Conservation (phyloP, 495 filamentous ascomycete species). For the Staphylotrichum longicolle region DNA sequence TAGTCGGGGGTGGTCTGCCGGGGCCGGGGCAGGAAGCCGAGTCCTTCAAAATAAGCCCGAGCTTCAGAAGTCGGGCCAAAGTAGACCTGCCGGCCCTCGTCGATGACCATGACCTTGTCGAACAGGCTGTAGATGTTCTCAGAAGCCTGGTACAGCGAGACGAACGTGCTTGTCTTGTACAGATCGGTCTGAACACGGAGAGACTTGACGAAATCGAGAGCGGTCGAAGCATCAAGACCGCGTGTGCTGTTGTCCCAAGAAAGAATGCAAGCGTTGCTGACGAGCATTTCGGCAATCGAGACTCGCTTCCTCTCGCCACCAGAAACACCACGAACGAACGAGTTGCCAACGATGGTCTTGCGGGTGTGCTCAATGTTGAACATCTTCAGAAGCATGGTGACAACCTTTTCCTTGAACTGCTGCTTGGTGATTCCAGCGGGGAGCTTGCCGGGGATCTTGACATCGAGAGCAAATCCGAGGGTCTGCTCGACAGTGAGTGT, state of each 20-base stretch:
- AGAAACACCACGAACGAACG: constrained; percentile 78
- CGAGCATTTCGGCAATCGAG: constrained; percentile 69
- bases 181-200: constrained; percentile 75
- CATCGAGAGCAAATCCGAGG: constrained; percentile 76
- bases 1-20: constrained; percentile 85
- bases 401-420: constrained; percentile 69
- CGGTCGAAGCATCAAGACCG: constrained; percentile 79
- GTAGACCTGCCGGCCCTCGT: constrained; percentile 74
- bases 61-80: constrained; percentile 72
- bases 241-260: constrained; percentile 86
- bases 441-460: constrained; percentile 72
- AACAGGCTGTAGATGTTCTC: constrained; percentile 84
- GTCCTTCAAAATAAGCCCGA: constrained; percentile 71
- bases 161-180: constrained; percentile 75
- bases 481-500: constrained; percentile 83
- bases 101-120: constrained; percentile 84
- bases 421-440: constrained; percentile 62
- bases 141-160: constrained; percentile 78
- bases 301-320: constrained; percentile 83
- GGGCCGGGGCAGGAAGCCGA: constrained; percentile 77
- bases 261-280: constrained; percentile 67
- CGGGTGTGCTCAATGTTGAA: constrained; percentile 85
- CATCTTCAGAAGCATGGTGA: constrained; percentile 72
- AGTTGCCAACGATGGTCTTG: constrained; percentile 77
- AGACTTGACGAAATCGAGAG: constrained; percentile 69